Percentiles rank a stretch among this genome's conserved stretches.
These are phyloP conservation scores for Corylus americana DNA, from an alignment of 306 rosid genomes.

Conservation along the genomic window DNA sequence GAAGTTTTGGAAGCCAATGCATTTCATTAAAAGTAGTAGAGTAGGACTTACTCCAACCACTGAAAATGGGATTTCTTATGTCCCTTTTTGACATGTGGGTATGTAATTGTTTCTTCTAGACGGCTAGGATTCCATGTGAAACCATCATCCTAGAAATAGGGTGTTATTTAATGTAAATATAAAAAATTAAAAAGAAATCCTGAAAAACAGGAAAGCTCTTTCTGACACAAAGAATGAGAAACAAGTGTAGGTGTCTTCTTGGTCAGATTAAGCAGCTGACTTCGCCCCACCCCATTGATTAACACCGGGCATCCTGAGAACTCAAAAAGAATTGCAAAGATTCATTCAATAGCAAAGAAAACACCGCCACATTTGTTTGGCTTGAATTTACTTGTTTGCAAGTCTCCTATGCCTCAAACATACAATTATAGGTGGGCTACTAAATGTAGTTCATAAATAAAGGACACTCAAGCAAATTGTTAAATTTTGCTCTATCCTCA, in stretches of 20 bases:
- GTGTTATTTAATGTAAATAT: background rate
- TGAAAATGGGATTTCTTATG: background rate
- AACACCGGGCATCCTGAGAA: background rate
- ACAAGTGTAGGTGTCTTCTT: background rate
- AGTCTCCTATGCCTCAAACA: background rate
- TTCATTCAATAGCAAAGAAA: background rate
- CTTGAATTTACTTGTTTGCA: background rate
- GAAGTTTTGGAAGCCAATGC: background rate
- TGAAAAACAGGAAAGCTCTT: background rate
- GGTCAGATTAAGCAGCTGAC: no score
- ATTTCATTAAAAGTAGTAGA: background rate
- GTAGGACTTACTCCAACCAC: background rate
- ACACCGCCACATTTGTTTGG: background rate
- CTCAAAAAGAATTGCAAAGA: constrained; percentile 4
- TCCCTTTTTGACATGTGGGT: background rate
- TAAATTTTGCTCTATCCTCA: background rate
- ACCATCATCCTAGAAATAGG: background rate
- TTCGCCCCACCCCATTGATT: background rate
- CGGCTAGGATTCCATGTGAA: background rate
- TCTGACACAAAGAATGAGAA: background rate
- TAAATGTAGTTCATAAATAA: background rate
- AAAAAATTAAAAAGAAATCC: background rate
- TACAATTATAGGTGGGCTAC: background rate
- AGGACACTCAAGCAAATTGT: background rate
- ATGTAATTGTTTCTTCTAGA: background rate